These are phyloP conservation scores for Citropsis articulata DNA, from an alignment of 345 rosid species.

Conservation along the genomic window DNA sequence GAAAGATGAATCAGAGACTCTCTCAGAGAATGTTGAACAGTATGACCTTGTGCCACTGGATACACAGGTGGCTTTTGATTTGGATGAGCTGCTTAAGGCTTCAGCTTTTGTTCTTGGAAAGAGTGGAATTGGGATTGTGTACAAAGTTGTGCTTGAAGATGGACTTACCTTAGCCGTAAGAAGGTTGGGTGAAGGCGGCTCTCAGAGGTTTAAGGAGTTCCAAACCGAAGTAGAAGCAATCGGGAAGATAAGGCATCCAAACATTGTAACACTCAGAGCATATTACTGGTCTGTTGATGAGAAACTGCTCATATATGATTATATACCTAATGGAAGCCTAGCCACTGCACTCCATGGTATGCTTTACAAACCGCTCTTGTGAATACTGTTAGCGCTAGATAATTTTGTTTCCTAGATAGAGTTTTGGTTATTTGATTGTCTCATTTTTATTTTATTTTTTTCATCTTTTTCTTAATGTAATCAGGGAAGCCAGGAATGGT, in stretches of 20 bases:
- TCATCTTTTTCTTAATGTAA: constrained; percentile 7
- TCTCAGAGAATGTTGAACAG: constrained; percentile 74
- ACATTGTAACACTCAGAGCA: constrained; percentile 79
- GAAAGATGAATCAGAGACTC: constrained; percentile 74
- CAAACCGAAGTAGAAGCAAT: constrained; percentile 95
- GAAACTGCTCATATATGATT: constrained; percentile 88
- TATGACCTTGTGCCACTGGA: constrained; percentile 78
- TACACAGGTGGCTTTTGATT: constrained; percentile 72
- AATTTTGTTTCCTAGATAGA: not conserved
- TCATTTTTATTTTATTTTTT: not conserved
- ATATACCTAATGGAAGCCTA: constrained; percentile 79
- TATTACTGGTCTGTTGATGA: constrained; percentile 99
- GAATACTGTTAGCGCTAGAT: not conserved
- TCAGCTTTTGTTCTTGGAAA: constrained; percentile 95
- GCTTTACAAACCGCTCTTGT: constrained; percentile 6
- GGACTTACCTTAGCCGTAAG: constrained; percentile 85
- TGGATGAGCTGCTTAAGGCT: constrained; percentile 93
- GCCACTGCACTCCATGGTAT: constrained; percentile 84
- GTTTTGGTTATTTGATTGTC: not conserved
- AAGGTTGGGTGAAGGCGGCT: constrained; percentile 95
- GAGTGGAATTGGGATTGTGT: constrained; percentile 94
- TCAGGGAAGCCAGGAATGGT: constrained; percentile 79
- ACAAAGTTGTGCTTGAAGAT: constrained; percentile 93
- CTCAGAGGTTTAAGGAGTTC: constrained; percentile 93
- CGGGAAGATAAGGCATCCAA: constrained; percentile 89